Evolutionary conservation across 768 basidiomycete species (phyloP).

Genomic region (Aureoboletus auriporus): DNA sequence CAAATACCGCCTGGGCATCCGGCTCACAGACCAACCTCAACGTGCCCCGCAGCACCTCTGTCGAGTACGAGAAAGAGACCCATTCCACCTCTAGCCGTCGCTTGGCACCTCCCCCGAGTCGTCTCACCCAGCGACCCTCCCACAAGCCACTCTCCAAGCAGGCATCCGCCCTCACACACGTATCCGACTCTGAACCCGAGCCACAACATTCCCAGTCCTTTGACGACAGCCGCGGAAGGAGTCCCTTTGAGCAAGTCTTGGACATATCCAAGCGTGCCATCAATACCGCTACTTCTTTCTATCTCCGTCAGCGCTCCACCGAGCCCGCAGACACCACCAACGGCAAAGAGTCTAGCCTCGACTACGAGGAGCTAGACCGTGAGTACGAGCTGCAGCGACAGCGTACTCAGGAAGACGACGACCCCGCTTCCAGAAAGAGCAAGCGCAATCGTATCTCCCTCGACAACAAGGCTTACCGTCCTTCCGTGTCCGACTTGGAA

Average conservation of each 20-base stretch:
- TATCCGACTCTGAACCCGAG: constrained; percentile 71
- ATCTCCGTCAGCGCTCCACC: constrained; percentile 57
- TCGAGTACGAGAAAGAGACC: constrained; percentile 71
- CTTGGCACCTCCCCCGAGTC: constrained; percentile 58
- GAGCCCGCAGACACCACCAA: constrained; percentile 47
- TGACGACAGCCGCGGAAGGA: constrained; percentile 53
- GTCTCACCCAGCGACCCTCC: constrained; percentile 32
- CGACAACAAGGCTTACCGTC: constrained; percentile 82
- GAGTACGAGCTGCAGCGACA: constrained; percentile 41
- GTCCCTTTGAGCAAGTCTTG: constrained; percentile 60
- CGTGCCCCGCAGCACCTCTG: constrained; percentile 71
- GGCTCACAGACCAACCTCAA: constrained; percentile 42
- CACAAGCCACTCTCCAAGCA: constrained; percentile 54
- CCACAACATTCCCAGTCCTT: constrained; percentile 29
- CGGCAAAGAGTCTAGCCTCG: constrained; percentile 54
- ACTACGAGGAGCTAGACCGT: constrained; percentile 74
- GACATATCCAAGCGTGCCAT: constrained; percentile 53
- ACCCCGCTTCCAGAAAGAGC: constrained; percentile 33
- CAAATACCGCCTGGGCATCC: constrained; percentile 67
- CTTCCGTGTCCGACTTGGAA: constrained; percentile 60
- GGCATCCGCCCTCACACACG: constrained; percentile 43
- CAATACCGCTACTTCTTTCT: constrained; percentile 53
- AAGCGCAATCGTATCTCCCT: constrained; percentile 62
- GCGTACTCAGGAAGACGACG: constrained; percentile 18
- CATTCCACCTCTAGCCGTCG: constrained; percentile 52